Base-by-base conservation (phyloP, 805 yeast species). In the Hanseniaspora pseudoguilliermondii region DNA sequence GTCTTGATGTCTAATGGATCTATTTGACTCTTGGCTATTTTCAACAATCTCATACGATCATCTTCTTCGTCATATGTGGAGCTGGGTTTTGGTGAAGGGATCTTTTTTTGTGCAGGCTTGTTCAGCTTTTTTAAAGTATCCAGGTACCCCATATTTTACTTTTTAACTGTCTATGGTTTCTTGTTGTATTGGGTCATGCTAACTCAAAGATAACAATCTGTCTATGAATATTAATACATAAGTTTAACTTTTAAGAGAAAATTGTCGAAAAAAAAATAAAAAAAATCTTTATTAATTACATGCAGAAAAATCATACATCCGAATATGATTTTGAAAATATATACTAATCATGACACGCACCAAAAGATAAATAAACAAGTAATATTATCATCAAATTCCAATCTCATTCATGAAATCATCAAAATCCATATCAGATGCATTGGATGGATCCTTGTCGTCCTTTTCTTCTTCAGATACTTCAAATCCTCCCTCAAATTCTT, bases 1-100 rank as follows among this genome's bases (percentile, higher is more conserved):
- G 51, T 43, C 7, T 60, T 60, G 3, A 59, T 58, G 6, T 53
- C 58, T 41, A 59, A 40, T 25, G 50, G 43, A 35, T 55, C 59
- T 13, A 49, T 38, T 40, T 49, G 32, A 20, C 35, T 41, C n/a
- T 38, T 27, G 6, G 39, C 35, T 16, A 23, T 47, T 11, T 39
- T 47, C 1, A 47, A 21, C 25, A 57, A 38, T 54, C 7, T 47
- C 42, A 25, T 27, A 41, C 43, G 21, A 29, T 36, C 32, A 23
- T 25, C 36, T n/a, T 7, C 18, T 18, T 18, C 36, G 15, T 25
- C 39, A 16, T 27, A n/a, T 0, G 16, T 16, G 9, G 23, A 11
- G 8, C 25, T 38, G 40, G 34, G 48, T 46, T 13, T 15, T 1
- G 25, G n/a, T 18, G 39, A n/a, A 9, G 2, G 25, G 5, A n/a